Base-by-base conservation (phyloP, 139 green algal species). In the Choricystis sp. region DNA sequence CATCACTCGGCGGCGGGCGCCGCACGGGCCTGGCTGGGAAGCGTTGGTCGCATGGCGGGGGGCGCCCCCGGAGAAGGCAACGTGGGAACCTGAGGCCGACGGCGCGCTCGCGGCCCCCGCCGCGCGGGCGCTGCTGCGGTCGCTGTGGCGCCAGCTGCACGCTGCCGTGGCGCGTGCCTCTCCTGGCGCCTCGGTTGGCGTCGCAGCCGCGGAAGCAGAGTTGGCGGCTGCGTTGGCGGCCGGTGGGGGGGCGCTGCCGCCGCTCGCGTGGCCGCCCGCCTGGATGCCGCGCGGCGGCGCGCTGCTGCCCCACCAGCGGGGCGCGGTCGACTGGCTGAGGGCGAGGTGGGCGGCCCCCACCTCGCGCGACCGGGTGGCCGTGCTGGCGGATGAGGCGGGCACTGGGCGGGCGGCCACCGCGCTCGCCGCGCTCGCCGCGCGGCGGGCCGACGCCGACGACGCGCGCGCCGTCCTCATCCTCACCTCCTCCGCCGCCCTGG, bases 21-120 rank as follows among this genome's bases (percentile, higher is more conserved):
- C 76, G 2, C 65, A 64, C 49, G 79, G 71, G 14, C 88, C 88
- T 2, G 86, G 88, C 24, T 95, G 88, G 88, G 83, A 95, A 74
- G 81, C 92, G 60, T 79, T 95, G 59, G 75, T 92, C 56, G 89
- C 90, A 75, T 95, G 88, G 88, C 66, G 26, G 9, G 56, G 65
- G 24, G 73, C 89, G 49, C 82, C 84, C 55, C 85, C 85, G 67
- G 85, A 95, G 66, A 59, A 80, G 21, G 78, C 75, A 31, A 93
- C 86, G 5, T 95, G 88, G 88, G 88, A 95, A 79, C 40, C 40
- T 9, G 40, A 52, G 40, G 40, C 9, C 40, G 40, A 16, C 40
- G 40, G 40, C 40, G 40, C 16, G 40, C 40, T 52, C 9, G 40
- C 40, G 9, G 16, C 9, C 40, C 40, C 40, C 9, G 9, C 40